phyloP scores from a whole-genome alignment of 306 rosid species.

The Dalbergia cultrata region DNA sequence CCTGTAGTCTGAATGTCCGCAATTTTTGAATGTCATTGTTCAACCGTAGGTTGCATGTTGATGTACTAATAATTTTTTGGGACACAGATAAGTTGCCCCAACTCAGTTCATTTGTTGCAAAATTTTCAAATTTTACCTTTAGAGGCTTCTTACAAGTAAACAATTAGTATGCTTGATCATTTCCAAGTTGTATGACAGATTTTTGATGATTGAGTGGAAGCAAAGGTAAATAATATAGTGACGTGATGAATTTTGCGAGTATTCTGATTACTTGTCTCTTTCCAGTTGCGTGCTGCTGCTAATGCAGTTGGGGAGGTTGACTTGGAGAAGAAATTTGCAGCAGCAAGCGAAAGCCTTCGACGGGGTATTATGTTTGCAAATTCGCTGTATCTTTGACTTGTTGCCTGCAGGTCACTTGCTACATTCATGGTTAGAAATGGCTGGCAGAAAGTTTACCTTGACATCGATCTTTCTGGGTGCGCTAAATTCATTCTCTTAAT shows the following conservation, averaged over 20 bases:
- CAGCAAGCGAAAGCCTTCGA: constrained; percentile 91
- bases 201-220: constrained; percentile 16
- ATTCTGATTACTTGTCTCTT: constrained; percentile 33
- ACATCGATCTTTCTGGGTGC: constrained; percentile 30
- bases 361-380: constrained; percentile 98
- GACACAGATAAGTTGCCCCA: not conserved
- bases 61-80: too few relatives aligned
- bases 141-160: constrained; percentile 18
- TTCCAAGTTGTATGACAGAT: constrained; percentile 2
- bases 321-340: constrained; percentile 84
- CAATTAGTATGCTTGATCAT: not conserved
- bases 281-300: constrained; percentile 86
- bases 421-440: constrained; percentile 22
- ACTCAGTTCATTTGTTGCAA: constrained; percentile 13
- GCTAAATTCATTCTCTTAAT: constrained; percentile 35
- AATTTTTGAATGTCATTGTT: constrained; percentile 13
- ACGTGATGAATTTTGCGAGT: not conserved
- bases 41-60: too few relatives aligned
- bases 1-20: not conserved
- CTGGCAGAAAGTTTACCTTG: constrained; percentile 22
- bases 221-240: not conserved
- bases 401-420: constrained; percentile 47
- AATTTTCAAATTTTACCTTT: constrained; percentile 23
- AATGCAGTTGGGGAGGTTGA: constrained; percentile 89
- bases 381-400: constrained; percentile 80